Conservation (phyloP, 2,329 filamentous ascomycete species). For the Epichloe sibirici region DNA sequence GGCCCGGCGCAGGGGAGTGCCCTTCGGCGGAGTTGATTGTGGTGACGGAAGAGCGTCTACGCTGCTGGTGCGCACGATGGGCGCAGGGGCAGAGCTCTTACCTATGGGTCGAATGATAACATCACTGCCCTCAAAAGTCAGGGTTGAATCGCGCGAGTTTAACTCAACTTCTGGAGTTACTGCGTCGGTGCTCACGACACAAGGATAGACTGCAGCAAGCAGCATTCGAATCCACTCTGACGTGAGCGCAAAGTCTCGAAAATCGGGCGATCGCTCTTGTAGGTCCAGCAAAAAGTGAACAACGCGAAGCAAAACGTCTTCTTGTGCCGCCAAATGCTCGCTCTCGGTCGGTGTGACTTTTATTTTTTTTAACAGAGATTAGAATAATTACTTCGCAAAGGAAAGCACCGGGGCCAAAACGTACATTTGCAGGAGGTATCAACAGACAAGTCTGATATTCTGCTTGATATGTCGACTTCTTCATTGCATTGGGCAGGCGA, state of each 20-base stretch:
- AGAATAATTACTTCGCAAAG: not conserved
- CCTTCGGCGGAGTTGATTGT: conserved; percentile 34
- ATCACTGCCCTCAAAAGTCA: conserved; percentile 78
- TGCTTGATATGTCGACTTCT: not conserved
- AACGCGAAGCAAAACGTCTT: conserved; percentile 59
- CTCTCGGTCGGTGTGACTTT: conserved; percentile 24
- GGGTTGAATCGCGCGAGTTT: conserved; percentile 65
- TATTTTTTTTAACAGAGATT: conserved; percentile 3
- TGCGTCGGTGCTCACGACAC: conserved; percentile 74
- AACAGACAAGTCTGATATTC: not conserved
- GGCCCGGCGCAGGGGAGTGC: conserved; percentile 59
- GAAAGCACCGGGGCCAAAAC: not conserved
- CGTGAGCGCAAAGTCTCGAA: conserved; percentile 68
- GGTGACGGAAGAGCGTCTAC: conserved; percentile 37
- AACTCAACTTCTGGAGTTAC: conserved; percentile 77
- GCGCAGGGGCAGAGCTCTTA: conserved; percentile 43
- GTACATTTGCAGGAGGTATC: not conserved
- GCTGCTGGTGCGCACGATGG: conserved; percentile 62
- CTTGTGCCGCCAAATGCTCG: conserved; percentile 38
- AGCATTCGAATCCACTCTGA: conserved; percentile 76
- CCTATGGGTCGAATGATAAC: conserved; percentile 68
- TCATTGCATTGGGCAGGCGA: conserved; percentile 28
- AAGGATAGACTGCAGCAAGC: conserved; percentile 70
- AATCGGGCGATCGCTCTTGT: conserved; percentile 62
- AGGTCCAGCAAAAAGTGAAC: conserved; percentile 70